Evolutionary conservation across 495 filamentous ascomycete species (phyloP), one percentile per base, ranked within the genome.

Genomic region (Penicillium parvum): DNA sequence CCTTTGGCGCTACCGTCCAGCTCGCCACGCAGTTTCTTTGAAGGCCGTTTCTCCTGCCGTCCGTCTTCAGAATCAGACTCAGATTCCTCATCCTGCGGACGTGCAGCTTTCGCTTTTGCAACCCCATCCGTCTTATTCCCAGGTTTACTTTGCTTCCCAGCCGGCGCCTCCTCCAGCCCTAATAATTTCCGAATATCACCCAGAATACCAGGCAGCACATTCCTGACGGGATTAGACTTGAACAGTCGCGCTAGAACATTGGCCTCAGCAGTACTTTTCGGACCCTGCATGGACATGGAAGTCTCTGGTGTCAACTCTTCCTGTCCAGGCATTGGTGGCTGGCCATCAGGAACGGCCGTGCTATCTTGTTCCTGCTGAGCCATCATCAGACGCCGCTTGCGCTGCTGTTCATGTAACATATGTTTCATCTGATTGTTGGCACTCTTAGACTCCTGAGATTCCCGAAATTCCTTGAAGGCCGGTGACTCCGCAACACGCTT

Each of bases 401-500:
- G 97, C 64, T 98, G 92, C 68, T 98, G 92, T 65, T 98, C 92
- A 29, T 97, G 82, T 40, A 98, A 65, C 92, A 97, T 96, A 59
- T 97, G 73, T 57, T 98, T 92, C 92, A 96, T 96, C 69, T 98
- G 92, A 65, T 98, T 96, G 63, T 97, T n/a, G n/a, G n/a, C n/a
- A n/a, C n/a, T n/a, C n/a, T n/a, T n/a, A n/a, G n/a, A n/a, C n/a
- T 72, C 55, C 52, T 70, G n/a, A 27, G 38, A 44, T 29, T 57
- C 55, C 43, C 43, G 58, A 35, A 66, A 68, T 50, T 53, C 51
- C 14, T 67, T 63, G 32, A 84, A 71, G 0, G 59, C 57, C 14
- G 68, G 58, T n/a, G 66, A 55, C 22, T 76, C 69, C 5, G 79
- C 79, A 25, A 94, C 75, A 8, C 73, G 68, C 60, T 90, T 91